Evolutionary conservation across 2,329 filamentous ascomycete genomes (phyloP).

Genomic region (Colletotrichum sp.): DNA sequence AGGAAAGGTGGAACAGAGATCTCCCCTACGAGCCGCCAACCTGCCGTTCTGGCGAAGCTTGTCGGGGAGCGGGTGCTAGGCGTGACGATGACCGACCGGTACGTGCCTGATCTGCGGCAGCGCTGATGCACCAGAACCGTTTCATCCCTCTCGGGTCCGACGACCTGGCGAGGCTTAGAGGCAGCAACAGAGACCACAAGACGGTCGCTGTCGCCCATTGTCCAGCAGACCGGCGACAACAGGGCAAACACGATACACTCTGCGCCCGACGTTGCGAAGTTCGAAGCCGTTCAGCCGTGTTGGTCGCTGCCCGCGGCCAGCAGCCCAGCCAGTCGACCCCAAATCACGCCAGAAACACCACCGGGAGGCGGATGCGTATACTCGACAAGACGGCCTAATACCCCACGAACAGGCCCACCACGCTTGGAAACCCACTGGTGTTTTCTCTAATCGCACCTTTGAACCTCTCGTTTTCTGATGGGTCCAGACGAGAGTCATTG

Average conservation of each 20-base stretch:
- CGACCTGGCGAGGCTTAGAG: not conserved
- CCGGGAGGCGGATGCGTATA: not conserved
- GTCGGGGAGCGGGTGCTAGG: not conserved
- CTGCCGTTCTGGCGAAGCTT: not conserved
- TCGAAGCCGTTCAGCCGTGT: not conserved
- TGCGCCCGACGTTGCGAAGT: not conserved
- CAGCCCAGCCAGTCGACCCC: not conserved
- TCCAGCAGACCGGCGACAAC: not conserved
- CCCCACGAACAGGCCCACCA: not conserved
- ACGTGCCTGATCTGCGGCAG: constrained; percentile 17
- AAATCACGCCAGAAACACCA: not conserved
- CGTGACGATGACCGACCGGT: not conserved
- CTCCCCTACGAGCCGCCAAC: not conserved
- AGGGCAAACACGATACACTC: not conserved
- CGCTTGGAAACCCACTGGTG: not conserved
- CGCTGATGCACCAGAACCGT: constrained; percentile 17
- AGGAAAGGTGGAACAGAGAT: not conserved
- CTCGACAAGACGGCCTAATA: not conserved
- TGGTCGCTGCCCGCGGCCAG: not conserved
- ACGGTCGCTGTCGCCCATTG: not conserved
- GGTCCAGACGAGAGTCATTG: not conserved
- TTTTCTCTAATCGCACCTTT: not conserved
- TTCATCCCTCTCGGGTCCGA: constrained; percentile 15
- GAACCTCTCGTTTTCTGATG: not conserved
- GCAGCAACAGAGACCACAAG: not conserved